Evolutionary conservation across 345 rosid species (phyloP), one percentile per base, ranked within the genome.

Genomic region (Rhodamnia rubescens): DNA sequence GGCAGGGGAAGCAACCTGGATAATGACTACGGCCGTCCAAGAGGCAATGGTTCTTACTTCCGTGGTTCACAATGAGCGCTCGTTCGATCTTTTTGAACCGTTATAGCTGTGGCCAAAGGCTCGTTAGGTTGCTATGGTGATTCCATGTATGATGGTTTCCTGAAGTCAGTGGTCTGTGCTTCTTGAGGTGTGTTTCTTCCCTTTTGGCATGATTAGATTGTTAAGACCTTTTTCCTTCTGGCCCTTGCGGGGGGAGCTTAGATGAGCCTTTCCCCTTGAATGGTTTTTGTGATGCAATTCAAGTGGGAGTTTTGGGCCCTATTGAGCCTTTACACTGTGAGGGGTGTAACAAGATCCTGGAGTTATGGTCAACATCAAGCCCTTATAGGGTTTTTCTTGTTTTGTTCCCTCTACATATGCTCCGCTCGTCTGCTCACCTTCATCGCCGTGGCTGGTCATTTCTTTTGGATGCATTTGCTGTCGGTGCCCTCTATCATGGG

Each of bases 1-100:
- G 95, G 97, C 50, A 92, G 98, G 90, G 97, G 95, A 83, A 89
- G 87, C 85, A 53, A 83, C 93, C 94, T 92, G 85, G 85, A 92
- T 22, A 85, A 92, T 11, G 98, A 96, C 85, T 92, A 92, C 94
- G 81, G 85, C 88, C 92, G 95, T 80, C 59, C 83, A 84, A 83
- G 83, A 56, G 86, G 83, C 59, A 69, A 82, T 2, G 84, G 69
- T 29, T 82, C 57, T 29, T 59, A 51, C 81, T 61, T 51, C 85
- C 53, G 83, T 14, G 56, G 80, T 84, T 61, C 81, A 5, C 85
- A 75, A 50, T 53, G 86, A 42, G 53, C 49, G 8, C 7, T 53
- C 27, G 13, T 81, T n/a, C 22, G 83, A 47, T 22, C 83, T n/a
- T 81, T n/a, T 81, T 21, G 59, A 14, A 49, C 59, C 29, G 84